Conservation (phyloP, 2,329 filamentous ascomycete species). For the Colletotrichum sp. region DNA sequence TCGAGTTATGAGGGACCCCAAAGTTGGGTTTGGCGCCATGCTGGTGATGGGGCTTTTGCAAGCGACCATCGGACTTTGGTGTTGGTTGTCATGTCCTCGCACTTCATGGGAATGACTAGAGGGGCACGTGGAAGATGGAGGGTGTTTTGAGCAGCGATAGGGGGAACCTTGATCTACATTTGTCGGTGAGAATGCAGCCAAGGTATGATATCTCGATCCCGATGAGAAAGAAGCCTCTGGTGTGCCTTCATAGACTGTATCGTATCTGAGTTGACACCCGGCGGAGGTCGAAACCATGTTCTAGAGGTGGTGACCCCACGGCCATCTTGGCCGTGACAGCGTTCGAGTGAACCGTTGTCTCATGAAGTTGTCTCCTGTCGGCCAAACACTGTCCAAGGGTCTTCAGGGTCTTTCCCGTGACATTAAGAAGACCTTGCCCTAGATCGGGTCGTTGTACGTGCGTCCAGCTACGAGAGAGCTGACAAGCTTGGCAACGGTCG, state of each 20-base stretch:
- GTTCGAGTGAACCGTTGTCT: not conserved
- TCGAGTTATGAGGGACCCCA: not conserved
- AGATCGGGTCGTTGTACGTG: not conserved
- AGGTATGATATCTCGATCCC: not conserved
- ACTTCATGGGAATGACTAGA: not conserved
- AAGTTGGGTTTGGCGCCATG: not conserved
- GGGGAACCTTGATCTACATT: not conserved
- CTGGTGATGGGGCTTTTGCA: not conserved
- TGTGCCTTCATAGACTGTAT: not conserved
- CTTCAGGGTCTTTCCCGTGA: not conserved
- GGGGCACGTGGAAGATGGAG: not conserved
- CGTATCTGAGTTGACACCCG: not conserved
- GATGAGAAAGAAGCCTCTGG: not conserved
- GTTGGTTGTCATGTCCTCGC: not conserved
- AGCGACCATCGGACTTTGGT: not conserved
- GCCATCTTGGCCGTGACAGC: not conserved
- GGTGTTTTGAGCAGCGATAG: not conserved
- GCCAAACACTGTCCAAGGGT: not conserved
- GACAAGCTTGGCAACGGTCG: not conserved
- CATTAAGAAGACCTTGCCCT: not conserved
- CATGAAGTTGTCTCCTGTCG: not conserved
- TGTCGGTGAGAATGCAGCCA: not conserved
- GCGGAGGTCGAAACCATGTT: not conserved
- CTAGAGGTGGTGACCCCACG: not conserved
- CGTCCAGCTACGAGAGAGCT: not conserved